Evolutionary conservation across 2,329 filamentous ascomycete genomes (phyloP), one percentile per base, ranked within the genome.

Genomic region (Calonectria hongkongensis): DNA sequence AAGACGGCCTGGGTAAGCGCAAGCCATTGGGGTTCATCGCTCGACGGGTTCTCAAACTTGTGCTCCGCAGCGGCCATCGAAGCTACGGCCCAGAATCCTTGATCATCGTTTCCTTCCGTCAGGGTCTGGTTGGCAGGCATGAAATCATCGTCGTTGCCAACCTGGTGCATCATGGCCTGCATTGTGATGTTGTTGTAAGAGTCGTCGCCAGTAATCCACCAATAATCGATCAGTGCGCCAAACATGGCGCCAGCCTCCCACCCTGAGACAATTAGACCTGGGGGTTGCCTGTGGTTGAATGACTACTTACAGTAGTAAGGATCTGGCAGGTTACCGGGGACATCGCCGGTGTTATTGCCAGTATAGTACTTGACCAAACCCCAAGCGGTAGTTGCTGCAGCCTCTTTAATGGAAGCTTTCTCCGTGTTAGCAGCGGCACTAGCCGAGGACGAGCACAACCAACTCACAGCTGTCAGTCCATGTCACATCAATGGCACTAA

Each of bases 11-110:
- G 93, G 0, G 90, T 92, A 65, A 97, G 88, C 6, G 92, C 91
- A n/a, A 97, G 88, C 94, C 87, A 98, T 74, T 93, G 92, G 0
- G 93, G 91, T 68, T 92, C 82, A 70, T 88, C 89, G 0, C 86
- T 76, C 0, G 90, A 88, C 4, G 93, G 92, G 78, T 95, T 89
- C 1, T 93, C 92, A 79, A 94, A 96, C 74, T 92, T 92, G 79
- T 92, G 90, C 84, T 97, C 95, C 45, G 93, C 93, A 2, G 95
- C 95, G 10, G 90, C 89, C 88, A 97, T 94, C 71, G 93, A 94
- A 0, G 94, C 91, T 86, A 97, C 89, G 18, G 90, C 94, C 95
- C 95, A 97, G 84, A 97, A 96, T 5, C 94, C 92, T 82, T 95
- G 93, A 78, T 95, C 93, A 75, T 95, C 93, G 83, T 94, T 95